Percentiles rank a stretch among this genome's conserved stretches.
Evolutionary conservation across 2,329 filamentous ascomycete genomes (phyloP).

Genomic region (Sphaerostilbella broomeana): DNA sequence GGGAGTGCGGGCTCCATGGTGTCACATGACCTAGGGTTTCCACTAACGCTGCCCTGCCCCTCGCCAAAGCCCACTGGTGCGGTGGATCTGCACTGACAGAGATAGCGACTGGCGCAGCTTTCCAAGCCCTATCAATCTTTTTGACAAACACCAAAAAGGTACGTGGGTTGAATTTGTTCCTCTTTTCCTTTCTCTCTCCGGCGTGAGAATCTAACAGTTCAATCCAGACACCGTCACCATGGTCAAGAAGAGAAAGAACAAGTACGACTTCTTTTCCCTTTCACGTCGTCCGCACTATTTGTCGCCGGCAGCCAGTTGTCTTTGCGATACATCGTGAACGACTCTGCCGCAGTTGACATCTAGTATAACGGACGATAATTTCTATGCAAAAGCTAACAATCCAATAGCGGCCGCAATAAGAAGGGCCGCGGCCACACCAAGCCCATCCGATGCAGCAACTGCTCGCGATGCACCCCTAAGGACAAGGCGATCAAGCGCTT

Average conservation of each 20-base stretch:
- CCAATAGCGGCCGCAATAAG: conserved; percentile 90
- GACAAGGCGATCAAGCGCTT: conserved; percentile 99
- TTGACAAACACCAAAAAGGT: conserved; percentile 19
- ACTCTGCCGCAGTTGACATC: no score
- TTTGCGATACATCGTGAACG: no score
- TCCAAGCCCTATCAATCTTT: conserved; percentile 16
- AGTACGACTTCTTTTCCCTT: conserved; percentile 38
- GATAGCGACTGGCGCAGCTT: conserved; percentile 8
- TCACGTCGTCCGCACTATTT: neutral
- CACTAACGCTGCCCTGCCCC: conserved; percentile 17
- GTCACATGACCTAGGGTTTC: conserved; percentile 25
- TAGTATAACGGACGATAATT: conserved; percentile 17
- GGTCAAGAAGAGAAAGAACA: conserved; percentile 68
- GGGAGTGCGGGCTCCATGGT: conserved; percentile 3
- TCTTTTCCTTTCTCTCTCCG: conserved; percentile 17
- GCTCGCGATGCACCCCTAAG: conserved; percentile 87
- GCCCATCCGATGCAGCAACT: conserved; percentile 79
- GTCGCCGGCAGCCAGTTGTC: no score
- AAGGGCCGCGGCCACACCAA: conserved; percentile 99
- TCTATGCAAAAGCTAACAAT: conserved; percentile 15
- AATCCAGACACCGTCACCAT: conserved; percentile 53
- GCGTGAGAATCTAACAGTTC: conserved; percentile 28
- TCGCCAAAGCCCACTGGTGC: conserved; percentile 10
- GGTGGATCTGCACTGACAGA: conserved; percentile 6
- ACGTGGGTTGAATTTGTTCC: conserved; percentile 18